Percentiles rank a stretch among this genome's conserved stretches.
Evolutionary conservation across 441 rosid genomes (phyloP).

Genomic region (Croton laevigatus): DNA sequence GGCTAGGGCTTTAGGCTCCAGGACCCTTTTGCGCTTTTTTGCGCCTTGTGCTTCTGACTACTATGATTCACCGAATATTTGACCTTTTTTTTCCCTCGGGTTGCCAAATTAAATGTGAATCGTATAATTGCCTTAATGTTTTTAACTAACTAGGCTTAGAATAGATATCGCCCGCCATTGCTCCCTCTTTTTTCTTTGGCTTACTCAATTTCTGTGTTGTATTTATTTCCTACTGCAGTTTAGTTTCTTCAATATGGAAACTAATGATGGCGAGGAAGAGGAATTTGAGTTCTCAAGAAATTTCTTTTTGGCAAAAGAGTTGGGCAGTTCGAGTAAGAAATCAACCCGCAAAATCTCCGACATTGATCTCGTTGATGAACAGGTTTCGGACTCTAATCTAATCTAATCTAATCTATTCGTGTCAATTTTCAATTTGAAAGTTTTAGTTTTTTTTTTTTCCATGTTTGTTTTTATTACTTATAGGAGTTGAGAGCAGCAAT

Average conservation of each 20-base stretch:
- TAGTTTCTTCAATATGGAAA: constrained; percentile 34
- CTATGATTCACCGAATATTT: too few species aligned
- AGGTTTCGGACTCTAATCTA: constrained; percentile 37
- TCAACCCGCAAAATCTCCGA: constrained; percentile 66
- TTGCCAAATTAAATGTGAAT: too few species aligned
- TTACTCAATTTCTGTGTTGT: too few species aligned
- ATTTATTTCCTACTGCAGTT: neutral
- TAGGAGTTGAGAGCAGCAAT: constrained; percentile 73
- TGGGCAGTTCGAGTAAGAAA: constrained; percentile 53
- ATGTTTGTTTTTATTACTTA: constrained; percentile 6
- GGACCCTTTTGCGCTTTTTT: too few species aligned
- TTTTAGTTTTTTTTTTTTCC: neutral
- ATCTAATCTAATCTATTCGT: too few species aligned
- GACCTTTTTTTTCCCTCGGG: too few species aligned
- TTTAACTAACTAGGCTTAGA: too few species aligned
- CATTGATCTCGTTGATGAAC: constrained; percentile 71
- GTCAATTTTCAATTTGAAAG: neutral
- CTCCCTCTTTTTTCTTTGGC: too few species aligned
- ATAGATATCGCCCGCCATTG: too few species aligned
- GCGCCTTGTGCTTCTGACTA: too few species aligned
- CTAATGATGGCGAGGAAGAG: constrained; percentile 48
- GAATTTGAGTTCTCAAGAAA: constrained; percentile 85
- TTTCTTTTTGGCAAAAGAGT: constrained; percentile 84
- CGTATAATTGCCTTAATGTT: too few species aligned
- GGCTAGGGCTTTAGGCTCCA: too few species aligned